Conservation (phyloP, 1,284 basidiomycete species). For the Exsudoporus floridanus region DNA sequence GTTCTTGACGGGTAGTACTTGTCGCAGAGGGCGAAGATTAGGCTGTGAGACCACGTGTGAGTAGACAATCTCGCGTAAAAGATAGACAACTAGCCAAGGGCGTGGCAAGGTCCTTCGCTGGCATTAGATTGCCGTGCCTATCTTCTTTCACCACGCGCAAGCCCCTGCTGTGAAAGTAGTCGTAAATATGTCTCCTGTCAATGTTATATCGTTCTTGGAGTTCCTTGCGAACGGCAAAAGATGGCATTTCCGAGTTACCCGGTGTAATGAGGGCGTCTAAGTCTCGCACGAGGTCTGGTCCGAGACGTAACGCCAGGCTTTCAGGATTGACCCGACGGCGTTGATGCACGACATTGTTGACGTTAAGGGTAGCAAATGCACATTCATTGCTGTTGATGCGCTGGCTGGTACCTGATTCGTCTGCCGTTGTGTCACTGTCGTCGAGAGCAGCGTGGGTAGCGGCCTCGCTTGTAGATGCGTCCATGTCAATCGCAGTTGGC, state of each 20-base stretch:
- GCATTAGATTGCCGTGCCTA: conserved; percentile 45
- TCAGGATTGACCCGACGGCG: conserved; percentile 48
- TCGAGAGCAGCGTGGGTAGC: not conserved
- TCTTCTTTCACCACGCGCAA: conserved; percentile 68
- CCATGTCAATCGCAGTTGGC: conserved; percentile 16
- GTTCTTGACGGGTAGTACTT: conserved; percentile 20
- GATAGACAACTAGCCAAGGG: conserved; percentile 22
- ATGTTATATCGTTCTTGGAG: conserved; percentile 66
- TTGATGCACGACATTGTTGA: conserved; percentile 21
- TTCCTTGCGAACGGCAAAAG: conserved; percentile 63
- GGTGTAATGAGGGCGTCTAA: conserved; percentile 63
- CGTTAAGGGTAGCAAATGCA: not conserved
- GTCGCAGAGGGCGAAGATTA: conserved; percentile 33
- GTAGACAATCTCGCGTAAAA: conserved; percentile 12
- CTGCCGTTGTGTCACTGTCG: not conserved
- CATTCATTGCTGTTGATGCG: conserved; percentile 6
- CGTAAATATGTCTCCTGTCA: conserved; percentile 71
- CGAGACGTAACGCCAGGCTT: conserved; percentile 62
- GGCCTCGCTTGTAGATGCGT: conserved; percentile 4
- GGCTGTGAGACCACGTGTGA: conserved; percentile 19
- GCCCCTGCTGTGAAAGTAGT: conserved; percentile 68
- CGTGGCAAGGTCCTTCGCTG: conserved; percentile 19
- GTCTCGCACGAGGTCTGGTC: conserved; percentile 62
- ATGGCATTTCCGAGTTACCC: conserved; percentile 70
- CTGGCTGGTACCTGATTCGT: conserved; percentile 12